Evolutionary conservation across 176 grass and related monocot species (phyloP).

Genomic region (Oryza brachyantha): DNA sequence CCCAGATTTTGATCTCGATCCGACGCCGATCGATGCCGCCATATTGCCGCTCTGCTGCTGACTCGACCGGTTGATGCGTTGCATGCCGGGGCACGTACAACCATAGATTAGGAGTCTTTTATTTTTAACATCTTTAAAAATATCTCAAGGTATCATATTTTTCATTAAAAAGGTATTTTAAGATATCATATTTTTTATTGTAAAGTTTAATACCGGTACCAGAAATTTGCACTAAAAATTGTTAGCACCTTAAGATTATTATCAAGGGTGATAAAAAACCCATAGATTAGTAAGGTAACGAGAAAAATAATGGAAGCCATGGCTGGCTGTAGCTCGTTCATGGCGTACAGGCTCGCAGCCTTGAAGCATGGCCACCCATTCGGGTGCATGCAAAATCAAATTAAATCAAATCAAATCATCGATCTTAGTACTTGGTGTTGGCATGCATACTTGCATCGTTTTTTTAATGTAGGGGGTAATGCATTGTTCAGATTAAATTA

Average conservation of each 20-base stretch:
- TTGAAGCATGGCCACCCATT: not conserved
- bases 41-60: too few species aligned
- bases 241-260: too few species aligned
- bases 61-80: not conserved
- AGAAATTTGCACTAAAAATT: too few species aligned
- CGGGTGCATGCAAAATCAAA: not conserved
- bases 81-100: not conserved
- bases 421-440: not conserved
- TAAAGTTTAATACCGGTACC: too few species aligned
- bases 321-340: not conserved
- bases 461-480: not conserved
- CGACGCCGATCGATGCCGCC: too few species aligned
- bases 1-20: not conserved
- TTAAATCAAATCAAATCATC: not conserved
- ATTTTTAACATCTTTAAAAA: too few species aligned
- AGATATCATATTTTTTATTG: too few species aligned
- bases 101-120: too few species aligned
- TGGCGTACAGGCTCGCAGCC: not conserved
- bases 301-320: not conserved
- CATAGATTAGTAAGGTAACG: not conserved
- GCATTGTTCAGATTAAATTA: not conserved
- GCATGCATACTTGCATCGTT: not conserved
- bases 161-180: too few species aligned
- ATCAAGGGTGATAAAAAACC: too few species aligned
- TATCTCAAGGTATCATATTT: too few species aligned